Percentiles rank a stretch among this genome's conserved stretches.
Conservation (phyloP, 2,329 filamentous ascomycete genomes). For the Blastomyces parvus region DNA sequence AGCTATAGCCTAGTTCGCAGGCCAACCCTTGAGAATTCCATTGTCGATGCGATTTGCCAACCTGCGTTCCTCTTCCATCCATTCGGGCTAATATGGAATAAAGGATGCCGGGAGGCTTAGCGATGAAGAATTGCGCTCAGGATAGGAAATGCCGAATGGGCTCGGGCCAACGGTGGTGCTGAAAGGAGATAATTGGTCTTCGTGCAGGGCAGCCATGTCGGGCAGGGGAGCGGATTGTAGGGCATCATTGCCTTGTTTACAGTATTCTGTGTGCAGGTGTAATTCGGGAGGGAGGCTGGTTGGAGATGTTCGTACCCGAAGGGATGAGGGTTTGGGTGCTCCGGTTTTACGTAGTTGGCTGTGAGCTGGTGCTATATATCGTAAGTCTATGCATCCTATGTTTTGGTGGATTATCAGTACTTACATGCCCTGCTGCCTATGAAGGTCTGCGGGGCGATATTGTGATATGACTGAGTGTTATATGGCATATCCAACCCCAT, state of each 20-base stretch:
- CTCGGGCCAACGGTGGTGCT: conserved; percentile 20
- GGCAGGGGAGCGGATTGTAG: conserved; percentile 28
- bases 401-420: not conserved
- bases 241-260: conserved; percentile 10
- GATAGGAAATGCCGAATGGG: conserved; percentile 24
- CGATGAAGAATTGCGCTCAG: conserved; percentile 27
- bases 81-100: conserved; percentile 16
- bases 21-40: not conserved
- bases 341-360: not conserved
- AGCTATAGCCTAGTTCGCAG: not conserved
- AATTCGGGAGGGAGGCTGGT: conserved; percentile 23
- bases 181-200: conserved; percentile 29
- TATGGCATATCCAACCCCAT: conserved; percentile 8
- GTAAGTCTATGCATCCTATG: not conserved
- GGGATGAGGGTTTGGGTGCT: not conserved
- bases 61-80: not conserved
- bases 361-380: not conserved
- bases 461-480: conserved; percentile 5
- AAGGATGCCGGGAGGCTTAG: conserved; percentile 30
- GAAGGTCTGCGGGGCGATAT: not conserved
- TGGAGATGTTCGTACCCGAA: conserved; percentile 21
- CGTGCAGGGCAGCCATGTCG: conserved; percentile 19
- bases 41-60: not conserved
- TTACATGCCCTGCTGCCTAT: not conserved
- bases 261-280: conserved; percentile 22